These are phyloP conservation scores for Saururus chinensis DNA, from an alignment of 164 flowering plant species.

Conservation along the genomic window DNA sequence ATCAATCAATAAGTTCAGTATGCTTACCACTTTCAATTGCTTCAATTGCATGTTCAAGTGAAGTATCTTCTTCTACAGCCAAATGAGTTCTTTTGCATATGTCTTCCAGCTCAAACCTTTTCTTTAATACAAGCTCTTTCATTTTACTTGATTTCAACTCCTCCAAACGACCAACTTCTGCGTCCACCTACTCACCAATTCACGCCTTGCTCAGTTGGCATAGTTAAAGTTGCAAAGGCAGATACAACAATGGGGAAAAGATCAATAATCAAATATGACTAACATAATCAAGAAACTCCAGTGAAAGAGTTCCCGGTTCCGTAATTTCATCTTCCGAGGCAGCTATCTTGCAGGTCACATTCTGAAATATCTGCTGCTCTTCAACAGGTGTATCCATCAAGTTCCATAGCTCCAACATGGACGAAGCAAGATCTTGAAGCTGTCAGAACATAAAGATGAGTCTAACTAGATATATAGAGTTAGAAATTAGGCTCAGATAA, in stretches of 20 bases:
- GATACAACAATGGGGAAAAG: not conserved
- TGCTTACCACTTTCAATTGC: conserved; percentile 66
- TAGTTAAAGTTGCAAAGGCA: not conserved
- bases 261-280: conserved; percentile 7
- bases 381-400: conserved; percentile 79
- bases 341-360: conserved; percentile 56
- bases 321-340: conserved; percentile 63
- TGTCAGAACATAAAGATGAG: conserved; percentile 13
- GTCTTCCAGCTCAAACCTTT: conserved; percentile 76
- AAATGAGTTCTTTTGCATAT: conserved; percentile 65
- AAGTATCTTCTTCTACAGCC: conserved; percentile 42
- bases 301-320: conserved; percentile 48
- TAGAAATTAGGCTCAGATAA: not conserved
- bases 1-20: not conserved
- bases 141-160: conserved; percentile 80
- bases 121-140: conserved; percentile 88
- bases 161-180: conserved; percentile 75
- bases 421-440: conserved; percentile 70
- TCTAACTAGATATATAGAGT: not conserved
- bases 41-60: conserved; percentile 46
- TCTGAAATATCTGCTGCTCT: conserved; percentile 69
- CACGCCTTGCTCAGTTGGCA: not conserved
- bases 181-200: conserved; percentile 51
- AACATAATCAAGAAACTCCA: conserved; percentile 47
- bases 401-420: conserved; percentile 73